Evolutionary conservation across 2,329 filamentous ascomycete species (phyloP).

Genomic region (Myriangium duriaei): DNA sequence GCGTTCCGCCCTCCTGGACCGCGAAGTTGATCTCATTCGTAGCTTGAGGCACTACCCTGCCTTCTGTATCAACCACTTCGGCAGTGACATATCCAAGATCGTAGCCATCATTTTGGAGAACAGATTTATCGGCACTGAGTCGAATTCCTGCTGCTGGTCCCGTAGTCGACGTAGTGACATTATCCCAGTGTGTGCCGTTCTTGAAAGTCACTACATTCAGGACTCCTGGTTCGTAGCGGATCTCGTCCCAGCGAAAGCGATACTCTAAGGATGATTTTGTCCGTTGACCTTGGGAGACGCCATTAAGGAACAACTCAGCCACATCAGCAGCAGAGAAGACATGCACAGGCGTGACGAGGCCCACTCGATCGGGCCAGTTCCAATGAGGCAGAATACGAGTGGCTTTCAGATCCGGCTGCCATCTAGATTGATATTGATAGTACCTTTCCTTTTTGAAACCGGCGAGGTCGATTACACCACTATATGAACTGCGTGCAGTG

Average conservation of each 20-base stretch:
- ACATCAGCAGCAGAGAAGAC: constrained; percentile 41
- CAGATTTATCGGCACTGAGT: constrained; percentile 29
- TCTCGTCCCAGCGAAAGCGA: constrained; percentile 42
- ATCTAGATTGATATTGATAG: constrained; percentile 43
- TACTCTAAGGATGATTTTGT: constrained; percentile 28
- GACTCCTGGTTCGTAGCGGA: constrained; percentile 37
- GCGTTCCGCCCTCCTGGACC: constrained; percentile 32
- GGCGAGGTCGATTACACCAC: constrained; percentile 44
- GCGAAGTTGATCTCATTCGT: constrained; percentile 33
- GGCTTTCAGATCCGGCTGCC: constrained; percentile 36
- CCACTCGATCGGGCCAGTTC: constrained; percentile 40
- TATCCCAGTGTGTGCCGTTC: constrained; percentile 36
- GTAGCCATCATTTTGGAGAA: constrained; percentile 29
- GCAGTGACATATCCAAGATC: constrained; percentile 38
- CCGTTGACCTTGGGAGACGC: constrained; percentile 31
- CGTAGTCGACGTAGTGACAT: constrained; percentile 29
- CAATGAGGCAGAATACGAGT: constrained; percentile 46
- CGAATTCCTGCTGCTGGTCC: constrained; percentile 28
- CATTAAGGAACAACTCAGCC: constrained; percentile 44
- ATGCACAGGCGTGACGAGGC: constrained; percentile 41
- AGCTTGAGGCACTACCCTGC: constrained; percentile 33
- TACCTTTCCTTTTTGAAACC: constrained; percentile 46
- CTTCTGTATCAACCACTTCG: constrained; percentile 32
- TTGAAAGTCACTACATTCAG: constrained; percentile 38
- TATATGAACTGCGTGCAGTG: constrained; percentile 39